Percentiles rank a stretch among this genome's conserved stretches.
phyloP scores from a whole-genome alignment of 1,284 basidiomycete species.

The Coriolopsis trogii region DNA sequence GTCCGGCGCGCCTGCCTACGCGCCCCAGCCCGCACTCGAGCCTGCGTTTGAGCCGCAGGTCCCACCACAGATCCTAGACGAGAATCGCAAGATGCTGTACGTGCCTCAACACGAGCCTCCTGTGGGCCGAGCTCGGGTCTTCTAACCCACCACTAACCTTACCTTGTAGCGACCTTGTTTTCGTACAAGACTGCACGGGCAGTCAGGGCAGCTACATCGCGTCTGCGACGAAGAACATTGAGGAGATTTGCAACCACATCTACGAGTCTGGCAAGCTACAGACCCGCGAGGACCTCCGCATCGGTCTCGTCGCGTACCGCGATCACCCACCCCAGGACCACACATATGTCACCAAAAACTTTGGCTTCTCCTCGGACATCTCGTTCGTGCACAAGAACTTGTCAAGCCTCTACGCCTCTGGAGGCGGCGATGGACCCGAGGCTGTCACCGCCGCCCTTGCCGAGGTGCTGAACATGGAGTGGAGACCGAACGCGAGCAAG shows the following conservation, averaged over 20 bases:
- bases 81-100: conserved; percentile 74
- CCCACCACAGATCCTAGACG: conserved; percentile 32
- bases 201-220: conserved; percentile 84
- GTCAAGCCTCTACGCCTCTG: conserved; percentile 86
- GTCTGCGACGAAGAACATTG: conserved; percentile 97
- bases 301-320: conserved; percentile 89
- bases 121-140: not conserved
- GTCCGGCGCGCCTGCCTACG: conserved; percentile 37
- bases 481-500: conserved; percentile 89
- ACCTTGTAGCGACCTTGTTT: conserved; percentile 76
- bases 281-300: conserved; percentile 83
- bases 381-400: conserved; percentile 86
- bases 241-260: conserved; percentile 95
- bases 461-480: conserved; percentile 87
- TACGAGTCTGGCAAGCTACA: conserved; percentile 93
- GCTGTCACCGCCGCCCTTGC: conserved; percentile 95
- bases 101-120: no score
- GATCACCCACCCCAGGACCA: conserved; percentile 97
- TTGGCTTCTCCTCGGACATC: conserved; percentile 94
- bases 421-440: conserved; percentile 97
- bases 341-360: conserved; percentile 90
- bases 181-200: conserved; percentile 91
- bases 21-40: conserved; percentile 20
- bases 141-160: conserved; percentile 9
- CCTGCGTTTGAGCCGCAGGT: conserved; percentile 40